Evolutionary conservation across 345 rosid species (phyloP), one percentile per base, ranked within the genome.

Genomic region (Dipteronia sinensis): DNA sequence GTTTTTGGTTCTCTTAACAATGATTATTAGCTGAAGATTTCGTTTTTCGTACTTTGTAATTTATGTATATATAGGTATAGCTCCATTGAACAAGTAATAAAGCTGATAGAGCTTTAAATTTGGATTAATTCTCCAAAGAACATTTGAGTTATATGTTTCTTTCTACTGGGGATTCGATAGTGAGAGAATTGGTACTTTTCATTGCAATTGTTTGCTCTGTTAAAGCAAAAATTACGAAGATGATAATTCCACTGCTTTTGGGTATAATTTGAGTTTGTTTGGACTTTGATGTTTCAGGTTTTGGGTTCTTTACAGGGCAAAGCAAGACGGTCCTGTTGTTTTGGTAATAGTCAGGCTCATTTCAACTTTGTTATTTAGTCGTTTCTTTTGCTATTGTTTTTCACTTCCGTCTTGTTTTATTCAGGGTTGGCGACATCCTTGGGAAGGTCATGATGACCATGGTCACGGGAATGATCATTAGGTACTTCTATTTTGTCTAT

Each of bases 391-490:
- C 46, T 31, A 19, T 23, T 25, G 16, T 34, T 67, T 55, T 67
- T 66, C 10, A 75, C 16, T 20, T 38, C 34, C 20, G 13, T 77
- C 3, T 8, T 80, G 42, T 67, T 58, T 58, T 29, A 7, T 72
- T 3, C 79, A 95, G 98, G 98, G 98, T 40, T 95, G 98, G 98
- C 78, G 98, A 58, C 99, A 94, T 82, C 99, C 98, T 5, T 96
- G 99, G 99, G 99, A 96, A 31, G 98, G 98, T 20, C 98, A 93
- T 76, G 98, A 84, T 74, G 98, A 89, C 84, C 94, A 91, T 42
- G 94, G 94, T 74, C 92, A 89, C 56, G 93, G 86, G 13, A 85
- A 83, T 76, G 88, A 84, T 71, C 93, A 91, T 75, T 88, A 89
- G 98, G 95, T 91, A 83, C 12, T 56, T 8, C 73, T 20, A 53